Evolutionary conservation across 352 stramenopile genomes (phyloP), one percentile per base, ranked within the genome.

Genomic region (Phytophthora pini): DNA sequence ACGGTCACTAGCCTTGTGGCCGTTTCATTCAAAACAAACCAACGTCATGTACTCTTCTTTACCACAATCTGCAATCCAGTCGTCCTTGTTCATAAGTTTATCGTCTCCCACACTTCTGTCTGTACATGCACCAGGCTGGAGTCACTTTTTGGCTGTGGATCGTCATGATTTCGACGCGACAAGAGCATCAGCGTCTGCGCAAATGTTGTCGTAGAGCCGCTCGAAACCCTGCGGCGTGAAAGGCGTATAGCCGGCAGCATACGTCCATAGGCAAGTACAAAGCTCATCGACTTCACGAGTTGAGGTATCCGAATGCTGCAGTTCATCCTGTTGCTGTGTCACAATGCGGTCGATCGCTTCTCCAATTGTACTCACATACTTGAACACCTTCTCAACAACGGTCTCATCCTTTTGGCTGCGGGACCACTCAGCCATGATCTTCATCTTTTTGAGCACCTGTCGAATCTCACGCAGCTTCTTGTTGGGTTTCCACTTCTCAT

Each of bases 121-220:
- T 73, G 52, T 53, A 49, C 26, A 68, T 57, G 45, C 45, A 56
- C 43, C 27, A 36, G 43, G n/a, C 31, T 10, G 34, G 34, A 46
- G 9, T 20, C 13, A 44, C 15, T 50, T 20, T 43, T 20, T 11
- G 13, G 38, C 15, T 13, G 27, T 39, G 13, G 1, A 40, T 7
- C 9, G 40, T 76, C 68, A 77, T 56, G 59, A 72, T 46, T 58
- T 65, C 17, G 49, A 41, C 40, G 74, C 60, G 40, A 74, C 54
- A 9, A 89, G 67, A 64, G 76, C 67, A 1, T 83, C 76, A 1
- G 74, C 87, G 61, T 96, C 88, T 0, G 80, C 83, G 44, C 83
- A 92, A 49, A 96, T 93, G 54, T 94, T 82, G 43, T 94, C 88
- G 60, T 96, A 96, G 27, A 96, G 70, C n/a, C 75, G 86, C 63